Conservation (phyloP, 495 filamentous ascomycete species). For the Neurospora sp. region DNA sequence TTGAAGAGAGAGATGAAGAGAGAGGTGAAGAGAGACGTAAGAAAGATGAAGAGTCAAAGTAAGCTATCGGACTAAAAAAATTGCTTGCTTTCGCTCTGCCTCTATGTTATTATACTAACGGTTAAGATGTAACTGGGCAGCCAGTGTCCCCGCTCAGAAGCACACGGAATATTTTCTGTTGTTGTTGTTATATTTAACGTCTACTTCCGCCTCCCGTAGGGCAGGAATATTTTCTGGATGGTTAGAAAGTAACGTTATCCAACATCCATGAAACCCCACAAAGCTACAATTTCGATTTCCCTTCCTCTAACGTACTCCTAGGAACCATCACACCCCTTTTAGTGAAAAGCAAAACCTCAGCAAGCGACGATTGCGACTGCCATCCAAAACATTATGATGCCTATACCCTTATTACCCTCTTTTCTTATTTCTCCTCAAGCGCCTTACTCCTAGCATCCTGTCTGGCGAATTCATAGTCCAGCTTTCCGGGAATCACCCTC, state of each 20-base stretch:
- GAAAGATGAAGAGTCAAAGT: neutral
- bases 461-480: conserved; percentile 21
- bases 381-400: neutral
- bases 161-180: no score
- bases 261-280: no score
- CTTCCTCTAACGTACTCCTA: neutral
- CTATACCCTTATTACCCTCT: neutral
- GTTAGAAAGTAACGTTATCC: neutral
- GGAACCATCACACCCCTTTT: neutral
- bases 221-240: no score
- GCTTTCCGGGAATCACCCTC: conserved; percentile 42
- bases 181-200: no score
- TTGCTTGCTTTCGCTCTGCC: neutral
- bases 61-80: neutral
- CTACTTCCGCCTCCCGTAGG: no score
- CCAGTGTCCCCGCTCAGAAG: neutral
- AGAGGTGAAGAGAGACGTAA: neutral
- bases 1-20: neutral
- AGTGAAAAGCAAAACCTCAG: neutral
- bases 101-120: neutral
- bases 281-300: neutral
- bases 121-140: neutral
- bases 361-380: neutral
- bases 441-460: neutral
- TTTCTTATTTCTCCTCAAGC: conserved; percentile 4